These are phyloP conservation scores for Pseudogymnoascus sp. DNA, from an alignment of 2,329 filamentous ascomycete species.

Conservation along the genomic window DNA sequence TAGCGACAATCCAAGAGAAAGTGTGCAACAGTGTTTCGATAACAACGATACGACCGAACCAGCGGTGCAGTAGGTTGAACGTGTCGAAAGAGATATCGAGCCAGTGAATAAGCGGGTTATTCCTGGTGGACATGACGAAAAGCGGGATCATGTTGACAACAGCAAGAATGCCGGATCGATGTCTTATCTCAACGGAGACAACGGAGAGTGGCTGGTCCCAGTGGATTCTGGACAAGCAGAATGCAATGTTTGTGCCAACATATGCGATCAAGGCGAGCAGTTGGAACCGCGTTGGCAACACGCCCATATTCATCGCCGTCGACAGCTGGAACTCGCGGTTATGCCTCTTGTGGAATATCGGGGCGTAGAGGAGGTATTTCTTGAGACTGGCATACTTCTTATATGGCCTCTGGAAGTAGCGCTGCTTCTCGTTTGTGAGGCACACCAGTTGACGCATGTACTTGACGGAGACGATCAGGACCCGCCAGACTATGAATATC, in stretches of 20 bases:
- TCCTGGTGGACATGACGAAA: conserved; percentile 67
- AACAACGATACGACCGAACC: conserved; percentile 71
- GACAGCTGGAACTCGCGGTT: conserved; percentile 68
- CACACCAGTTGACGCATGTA: conserved; percentile 70
- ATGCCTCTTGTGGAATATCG: conserved; percentile 67
- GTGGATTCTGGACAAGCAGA: conserved; percentile 63
- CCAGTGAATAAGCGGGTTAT: conserved; percentile 69
- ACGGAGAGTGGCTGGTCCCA: conserved; percentile 44
- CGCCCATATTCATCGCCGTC: conserved; percentile 64
- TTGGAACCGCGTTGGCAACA: conserved; percentile 74
- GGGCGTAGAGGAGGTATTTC: conserved; percentile 62
- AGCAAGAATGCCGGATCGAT: conserved; percentile 63
- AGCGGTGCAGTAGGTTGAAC: conserved; percentile 75
- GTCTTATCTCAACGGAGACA: conserved; percentile 50
- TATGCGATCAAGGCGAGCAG: conserved; percentile 62
- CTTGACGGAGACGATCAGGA: conserved; percentile 52
- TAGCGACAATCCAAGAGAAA: conserved; percentile 49
- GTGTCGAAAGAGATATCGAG: conserved; percentile 74
- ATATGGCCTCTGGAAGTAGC: conserved; percentile 64
- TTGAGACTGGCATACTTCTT: conserved; percentile 54
- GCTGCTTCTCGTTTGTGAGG: conserved; percentile 71
- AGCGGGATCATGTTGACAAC: conserved; percentile 74
- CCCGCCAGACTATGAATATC: conserved; percentile 61
- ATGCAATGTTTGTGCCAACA: conserved; percentile 67
- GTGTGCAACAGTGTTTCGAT: conserved; percentile 64